These are phyloP conservation scores for Aspergillus taichungensis DNA, from an alignment of 495 filamentous ascomycete genomes.

Conservation along the genomic window DNA sequence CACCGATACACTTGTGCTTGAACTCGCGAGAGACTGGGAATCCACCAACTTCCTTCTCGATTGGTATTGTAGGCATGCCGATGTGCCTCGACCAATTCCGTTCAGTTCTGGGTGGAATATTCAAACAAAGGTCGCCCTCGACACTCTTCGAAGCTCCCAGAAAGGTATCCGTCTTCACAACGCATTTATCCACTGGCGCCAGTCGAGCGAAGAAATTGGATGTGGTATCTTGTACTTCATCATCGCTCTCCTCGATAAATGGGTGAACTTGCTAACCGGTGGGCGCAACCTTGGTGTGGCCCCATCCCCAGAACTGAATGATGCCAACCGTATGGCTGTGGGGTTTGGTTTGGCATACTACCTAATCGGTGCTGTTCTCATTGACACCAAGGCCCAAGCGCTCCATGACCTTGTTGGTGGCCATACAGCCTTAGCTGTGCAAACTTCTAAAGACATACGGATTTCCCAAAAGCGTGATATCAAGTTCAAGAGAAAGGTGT, in stretches of 20 bases:
- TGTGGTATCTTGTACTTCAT: constrained; percentile 52
- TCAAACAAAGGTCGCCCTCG: constrained; percentile 45
- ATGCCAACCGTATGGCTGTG: constrained; percentile 40
- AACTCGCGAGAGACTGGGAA: constrained; percentile 44
- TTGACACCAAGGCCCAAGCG: constrained; percentile 49
- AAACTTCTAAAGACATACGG: constrained; percentile 29
- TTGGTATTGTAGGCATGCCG: constrained; percentile 49
- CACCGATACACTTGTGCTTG: constrained; percentile 35
- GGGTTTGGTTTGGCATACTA: constrained; percentile 53
- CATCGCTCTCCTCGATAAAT: constrained; percentile 51
- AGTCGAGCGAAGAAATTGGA: constrained; percentile 47
- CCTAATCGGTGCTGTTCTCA: constrained; percentile 48
- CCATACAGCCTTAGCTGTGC: constrained; percentile 21
- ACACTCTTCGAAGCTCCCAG: constrained; percentile 44
- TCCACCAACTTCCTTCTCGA: constrained; percentile 50
- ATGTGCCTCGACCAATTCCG: constrained; percentile 41
- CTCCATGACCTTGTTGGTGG: constrained; percentile 42
- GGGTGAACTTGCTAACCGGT: constrained; percentile 45
- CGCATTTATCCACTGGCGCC: constrained; percentile 54
- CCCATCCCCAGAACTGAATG: constrained; percentile 21
- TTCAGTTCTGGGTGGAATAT: constrained; percentile 58
- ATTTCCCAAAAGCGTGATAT: constrained; percentile 37
- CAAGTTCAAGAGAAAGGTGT: constrained; percentile 40
- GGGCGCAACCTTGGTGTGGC: constrained; percentile 36
- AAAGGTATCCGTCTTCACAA: constrained; percentile 53